These are phyloP conservation scores for Cyphellophora attinorum DNA, from an alignment of 2,329 filamentous ascomycete genomes.

Conservation along the genomic window DNA sequence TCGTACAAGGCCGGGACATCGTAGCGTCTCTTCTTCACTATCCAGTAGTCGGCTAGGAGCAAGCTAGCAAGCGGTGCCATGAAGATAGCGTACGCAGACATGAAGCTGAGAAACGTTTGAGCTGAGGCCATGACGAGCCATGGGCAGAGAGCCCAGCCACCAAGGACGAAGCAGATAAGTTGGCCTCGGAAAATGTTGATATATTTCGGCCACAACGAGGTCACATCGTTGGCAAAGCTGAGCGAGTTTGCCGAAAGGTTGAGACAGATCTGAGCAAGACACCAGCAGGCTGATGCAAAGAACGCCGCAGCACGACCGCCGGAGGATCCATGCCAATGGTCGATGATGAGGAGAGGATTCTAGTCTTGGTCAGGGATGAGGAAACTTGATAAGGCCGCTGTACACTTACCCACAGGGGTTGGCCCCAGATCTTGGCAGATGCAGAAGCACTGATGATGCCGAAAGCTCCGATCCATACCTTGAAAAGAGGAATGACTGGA, in stretches of 20 bases:
- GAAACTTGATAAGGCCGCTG: no score
- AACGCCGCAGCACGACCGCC: constrained; percentile 33
- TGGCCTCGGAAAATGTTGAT: constrained; percentile 42
- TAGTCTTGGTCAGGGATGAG: neutral
- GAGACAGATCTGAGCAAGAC: constrained; percentile 44
- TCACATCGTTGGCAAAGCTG: constrained; percentile 39
- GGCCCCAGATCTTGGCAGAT: constrained; percentile 13
- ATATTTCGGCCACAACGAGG: constrained; percentile 41
- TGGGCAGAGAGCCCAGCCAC: constrained; percentile 33
- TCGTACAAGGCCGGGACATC: constrained; percentile 17
- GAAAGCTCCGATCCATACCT: constrained; percentile 39
- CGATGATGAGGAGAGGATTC: constrained; percentile 33
- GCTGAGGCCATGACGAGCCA: constrained; percentile 38
- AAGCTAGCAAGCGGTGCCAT: constrained; percentile 20
- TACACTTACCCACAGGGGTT: constrained; percentile 29
- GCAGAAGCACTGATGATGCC: constrained; percentile 52
- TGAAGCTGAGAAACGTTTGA: constrained; percentile 29
- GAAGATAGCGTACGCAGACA: constrained; percentile 25
- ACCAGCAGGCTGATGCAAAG: constrained; percentile 45
- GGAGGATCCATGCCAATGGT: constrained; percentile 22
- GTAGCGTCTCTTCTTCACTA: constrained; percentile 13
- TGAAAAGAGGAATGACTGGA: constrained; percentile 38
- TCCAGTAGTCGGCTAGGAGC: constrained; percentile 18
- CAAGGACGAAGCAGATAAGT: constrained; percentile 27
- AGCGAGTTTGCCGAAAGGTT: constrained; percentile 46